Conservation (phyloP, 768 basidiomycete species). For the Lactarius akahatsu region DNA sequence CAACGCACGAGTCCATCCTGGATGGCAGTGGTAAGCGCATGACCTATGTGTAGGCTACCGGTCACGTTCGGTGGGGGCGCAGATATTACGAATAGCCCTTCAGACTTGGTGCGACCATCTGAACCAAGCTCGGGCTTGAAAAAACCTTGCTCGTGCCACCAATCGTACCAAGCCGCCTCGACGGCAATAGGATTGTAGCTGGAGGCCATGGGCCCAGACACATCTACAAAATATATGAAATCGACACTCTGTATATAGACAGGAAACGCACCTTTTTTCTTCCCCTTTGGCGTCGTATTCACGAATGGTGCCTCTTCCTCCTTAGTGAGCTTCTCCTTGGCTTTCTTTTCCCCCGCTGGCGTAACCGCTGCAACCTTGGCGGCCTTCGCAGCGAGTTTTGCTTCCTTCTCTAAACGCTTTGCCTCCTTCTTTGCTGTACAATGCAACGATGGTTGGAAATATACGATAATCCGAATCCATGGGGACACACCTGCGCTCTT, state of each 20-base stretch:
- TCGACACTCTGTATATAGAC: not conserved
- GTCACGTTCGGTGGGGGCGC: constrained; percentile 97
- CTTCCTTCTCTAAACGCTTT: constrained; percentile 75
- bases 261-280: constrained; percentile 80
- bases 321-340: constrained; percentile 74
- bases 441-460: not conserved
- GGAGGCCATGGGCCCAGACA: constrained; percentile 82
- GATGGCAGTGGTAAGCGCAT: constrained; percentile 87
- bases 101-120: constrained; percentile 57
- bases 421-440: constrained; percentile 78
- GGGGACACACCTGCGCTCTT: constrained; percentile 43
- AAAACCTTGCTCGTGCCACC: constrained; percentile 92
- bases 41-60: constrained; percentile 92
- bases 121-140: constrained; percentile 72
- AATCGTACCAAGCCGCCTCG: constrained; percentile 96
- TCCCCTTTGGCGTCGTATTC: constrained; percentile 83
- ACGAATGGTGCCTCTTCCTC: constrained; percentile 74
- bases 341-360: constrained; percentile 60
- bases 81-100: constrained; percentile 81
- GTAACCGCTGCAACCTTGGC: constrained; percentile 47
- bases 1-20: constrained; percentile 90
- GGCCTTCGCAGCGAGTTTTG: constrained; percentile 70
- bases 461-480: not conserved
- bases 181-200: constrained; percentile 95
- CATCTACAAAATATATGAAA: constrained; percentile 50